These are phyloP conservation scores for Senecio squalidus DNA, from an alignment of 140 eudicot species.

Conservation along the genomic window DNA sequence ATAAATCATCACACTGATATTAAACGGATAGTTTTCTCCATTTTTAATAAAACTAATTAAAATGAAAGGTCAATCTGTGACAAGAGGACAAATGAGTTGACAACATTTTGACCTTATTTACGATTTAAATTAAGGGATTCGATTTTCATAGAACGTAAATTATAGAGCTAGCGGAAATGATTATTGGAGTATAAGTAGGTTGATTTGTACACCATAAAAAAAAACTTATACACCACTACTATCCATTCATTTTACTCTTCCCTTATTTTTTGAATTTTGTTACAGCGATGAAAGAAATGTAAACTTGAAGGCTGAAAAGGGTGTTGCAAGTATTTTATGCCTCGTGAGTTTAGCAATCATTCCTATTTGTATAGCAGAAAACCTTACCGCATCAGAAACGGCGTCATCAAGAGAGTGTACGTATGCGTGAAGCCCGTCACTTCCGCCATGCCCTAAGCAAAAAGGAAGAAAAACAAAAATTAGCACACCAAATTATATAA, in stretches of 20 bases:
- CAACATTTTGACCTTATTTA: background rate
- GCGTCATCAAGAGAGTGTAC: constrained; percentile 83
- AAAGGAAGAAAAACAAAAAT: background rate
- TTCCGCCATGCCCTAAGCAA: constrained; percentile 85
- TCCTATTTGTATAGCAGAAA: background rate
- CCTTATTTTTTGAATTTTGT: no score
- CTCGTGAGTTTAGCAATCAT: no score
- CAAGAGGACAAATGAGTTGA: background rate
- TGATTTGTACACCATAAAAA: no score
- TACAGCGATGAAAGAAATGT: no score
- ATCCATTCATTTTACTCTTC: no score
- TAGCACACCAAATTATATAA: background rate
- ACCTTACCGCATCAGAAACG: constrained; percentile 60
- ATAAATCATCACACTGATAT: background rate
- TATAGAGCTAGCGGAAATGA: no score
- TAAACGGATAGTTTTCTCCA: background rate
- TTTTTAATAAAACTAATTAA: background rate
- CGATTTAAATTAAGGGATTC: no score
- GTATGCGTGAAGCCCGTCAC: constrained; percentile 92
- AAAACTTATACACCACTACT: no score
- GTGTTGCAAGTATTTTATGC: no score
- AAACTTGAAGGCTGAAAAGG: no score
- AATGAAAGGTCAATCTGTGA: background rate
- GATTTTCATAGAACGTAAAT: no score
- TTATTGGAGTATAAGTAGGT: no score